Percentiles rank a stretch among this genome's conserved stretches.
These are phyloP conservation scores for Brassica incana DNA, from an alignment of 345 rosid genomes.

Conservation along the genomic window DNA sequence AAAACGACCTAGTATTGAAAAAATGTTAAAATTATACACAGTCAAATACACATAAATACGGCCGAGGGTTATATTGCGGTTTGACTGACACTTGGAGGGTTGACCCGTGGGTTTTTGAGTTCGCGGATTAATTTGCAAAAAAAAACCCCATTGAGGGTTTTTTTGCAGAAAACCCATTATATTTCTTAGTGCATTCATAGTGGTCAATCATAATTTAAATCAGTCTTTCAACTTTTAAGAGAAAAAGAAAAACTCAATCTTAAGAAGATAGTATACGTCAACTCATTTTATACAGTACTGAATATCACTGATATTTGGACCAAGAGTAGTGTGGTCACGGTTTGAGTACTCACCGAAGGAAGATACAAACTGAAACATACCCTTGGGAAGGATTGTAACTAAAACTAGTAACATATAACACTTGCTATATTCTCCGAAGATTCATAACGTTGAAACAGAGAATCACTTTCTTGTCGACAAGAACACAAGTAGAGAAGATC, in stretches of 20 bases:
- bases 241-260: too few relatives aligned
- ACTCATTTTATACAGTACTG: background rate
- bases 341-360: background rate
- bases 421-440: background rate
- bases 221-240: background rate
- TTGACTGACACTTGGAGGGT: too few relatives aligned
- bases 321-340: background rate
- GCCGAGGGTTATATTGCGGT: too few relatives aligned
- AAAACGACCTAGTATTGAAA: too few relatives aligned
- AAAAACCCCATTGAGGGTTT: too few relatives aligned
- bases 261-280: too few relatives aligned
- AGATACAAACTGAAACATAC: background rate
- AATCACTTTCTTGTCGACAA: slow-evolving; percentile 14
- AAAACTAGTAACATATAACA: background rate
- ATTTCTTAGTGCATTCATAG: background rate
- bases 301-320: background rate
- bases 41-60: too few relatives aligned
- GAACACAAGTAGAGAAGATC: background rate
- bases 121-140: too few relatives aligned
- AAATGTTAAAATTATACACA: too few relatives aligned
- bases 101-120: too few relatives aligned
- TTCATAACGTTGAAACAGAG: slow-evolving; percentile 3
- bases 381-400: background rate
- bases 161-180: too few relatives aligned
- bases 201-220: background rate